Evolutionary conservation across 805 yeast species (phyloP), one percentile per base, ranked within the genome.

Genomic region (Cyberlindnera samutprakarnensis): DNA sequence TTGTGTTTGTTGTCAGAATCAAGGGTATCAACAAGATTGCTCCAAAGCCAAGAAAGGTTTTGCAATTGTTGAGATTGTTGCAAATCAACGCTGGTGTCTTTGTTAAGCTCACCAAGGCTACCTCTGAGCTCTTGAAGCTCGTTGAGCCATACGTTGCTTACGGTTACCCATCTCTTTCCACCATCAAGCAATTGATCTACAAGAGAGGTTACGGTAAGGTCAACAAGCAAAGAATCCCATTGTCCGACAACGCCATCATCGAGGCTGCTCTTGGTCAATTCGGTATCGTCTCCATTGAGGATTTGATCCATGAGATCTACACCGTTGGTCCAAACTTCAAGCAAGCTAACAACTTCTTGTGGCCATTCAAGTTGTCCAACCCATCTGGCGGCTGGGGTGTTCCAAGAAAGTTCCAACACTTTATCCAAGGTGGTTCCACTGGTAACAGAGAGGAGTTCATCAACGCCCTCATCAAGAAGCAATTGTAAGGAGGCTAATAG

Each of bases 21-120:
- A 88, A 88, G 90, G 96, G 96, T 88, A 85, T 88, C 68, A 83
- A 75, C 88, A 88, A 87, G 82, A 86, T 88, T 58, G 84, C 96
- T 62, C 96, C 96, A 62, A 88, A 88, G 82, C 95, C 96, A 78
- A 87, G 96, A 84, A 88, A 88, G 84, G 95, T 88, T 59, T 68
- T 86, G 67, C 95, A 82, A 72, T 78, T 87, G 64, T 75, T 85
- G 68, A 81, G 95, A 77, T 78, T 86, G 68, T 75, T 78, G 64
- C 94, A 84, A 75, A 83, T 86, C 69, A 86, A 86, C 77, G 75
- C 92, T 58, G 96, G 90, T 78, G 92, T 83, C 49, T 86, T 86
- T 62, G 94, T 86, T 62, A 86, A 81, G 70, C 79, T 86, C 57
- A 86, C 94, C 79, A 86, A 86, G 78, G 95, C 96, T 58, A 86